Conservation (phyloP, 1,284 basidiomycete genomes). For the Ustilago nuda region DNA sequence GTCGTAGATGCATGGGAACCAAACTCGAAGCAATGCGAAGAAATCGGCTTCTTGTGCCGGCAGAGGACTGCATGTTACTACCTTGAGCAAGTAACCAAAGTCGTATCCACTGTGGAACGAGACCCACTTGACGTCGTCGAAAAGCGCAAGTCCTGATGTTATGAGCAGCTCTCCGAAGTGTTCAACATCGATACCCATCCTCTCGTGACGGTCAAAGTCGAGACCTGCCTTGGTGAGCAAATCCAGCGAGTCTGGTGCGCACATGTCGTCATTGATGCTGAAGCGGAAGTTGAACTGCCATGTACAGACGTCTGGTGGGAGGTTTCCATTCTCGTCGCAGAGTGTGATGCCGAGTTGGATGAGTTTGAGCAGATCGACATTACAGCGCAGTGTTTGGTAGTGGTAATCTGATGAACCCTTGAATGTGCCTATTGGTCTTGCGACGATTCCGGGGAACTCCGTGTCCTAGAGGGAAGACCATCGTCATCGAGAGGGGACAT, state of each 20-base stretch:
- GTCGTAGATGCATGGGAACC: slow-evolving; percentile 98
- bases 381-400: slow-evolving; percentile 95
- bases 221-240: slow-evolving; percentile 93
- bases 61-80: slow-evolving; percentile 87
- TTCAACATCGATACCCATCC: slow-evolving; percentile 90
- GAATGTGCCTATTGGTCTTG: slow-evolving; percentile 94
- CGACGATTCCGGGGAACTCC: slow-evolving; percentile 98
- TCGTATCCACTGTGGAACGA: slow-evolving; percentile 99
- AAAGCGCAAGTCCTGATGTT: slow-evolving; percentile 90
- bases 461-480: slow-evolving; percentile 75
- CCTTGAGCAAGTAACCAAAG: slow-evolving; percentile 97
- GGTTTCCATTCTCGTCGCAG: slow-evolving; percentile 90
- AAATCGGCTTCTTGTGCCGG: slow-evolving; percentile 91
- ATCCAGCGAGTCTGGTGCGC: slow-evolving; percentile 95
- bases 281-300: slow-evolving; percentile 99
- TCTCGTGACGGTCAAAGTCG: slow-evolving; percentile 92
- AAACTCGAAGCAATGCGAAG: slow-evolving; percentile 86
- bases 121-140: slow-evolving; percentile 93
- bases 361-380: slow-evolving; percentile 96
- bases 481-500: neutral
- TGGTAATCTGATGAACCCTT: slow-evolving; percentile 98
- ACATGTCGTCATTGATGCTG: slow-evolving; percentile 93
- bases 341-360: slow-evolving; percentile 97
- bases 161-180: slow-evolving; percentile 98
- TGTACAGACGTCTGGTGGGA: slow-evolving; percentile 82